Conservation (phyloP, 2,329 filamentous ascomycete genomes). For the Mycosphaerella sp. region DNA sequence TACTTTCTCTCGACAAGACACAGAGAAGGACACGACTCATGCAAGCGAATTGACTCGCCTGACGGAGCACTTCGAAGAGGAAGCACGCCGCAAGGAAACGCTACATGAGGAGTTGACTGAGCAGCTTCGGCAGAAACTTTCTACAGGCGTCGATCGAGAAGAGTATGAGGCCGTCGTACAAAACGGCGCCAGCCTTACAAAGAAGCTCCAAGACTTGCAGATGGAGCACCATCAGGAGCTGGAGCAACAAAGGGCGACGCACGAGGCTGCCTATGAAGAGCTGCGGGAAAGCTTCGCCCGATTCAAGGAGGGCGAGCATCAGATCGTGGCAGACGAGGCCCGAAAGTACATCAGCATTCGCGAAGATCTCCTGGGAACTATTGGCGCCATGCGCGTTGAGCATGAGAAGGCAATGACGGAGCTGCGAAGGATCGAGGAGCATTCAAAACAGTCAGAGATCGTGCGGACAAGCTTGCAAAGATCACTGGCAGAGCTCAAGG, state of each 20-base stretch:
- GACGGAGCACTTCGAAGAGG: neutral
- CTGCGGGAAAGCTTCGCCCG: slow-evolving; percentile 16
- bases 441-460: slow-evolving; percentile 7
- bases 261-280: slow-evolving; percentile 21
- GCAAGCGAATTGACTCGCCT: slow-evolving; percentile 1
- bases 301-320: slow-evolving; percentile 17
- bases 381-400: neutral
- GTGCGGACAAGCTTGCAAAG: slow-evolving; percentile 7
- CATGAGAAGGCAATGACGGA: slow-evolving; percentile 6
- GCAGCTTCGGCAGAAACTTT: neutral
- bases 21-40: slow-evolving; percentile 18
- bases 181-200: slow-evolving; percentile 13
- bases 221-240: slow-evolving; percentile 24
- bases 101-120: neutral
- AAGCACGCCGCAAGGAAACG: neutral
- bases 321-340: slow-evolving; percentile 2
- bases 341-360: neutral
- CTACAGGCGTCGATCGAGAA: slow-evolving; percentile 1
- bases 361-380: neutral
- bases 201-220: slow-evolving; percentile 16
- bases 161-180: slow-evolving; percentile 6
- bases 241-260: slow-evolving; percentile 22
- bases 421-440: slow-evolving; percentile 10
- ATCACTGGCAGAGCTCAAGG: slow-evolving; percentile 10
- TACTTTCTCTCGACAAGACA: slow-evolving; percentile 16